Base-by-base conservation (phyloP, 441 rosid species). In the Gossypium davidsonii region DNA sequence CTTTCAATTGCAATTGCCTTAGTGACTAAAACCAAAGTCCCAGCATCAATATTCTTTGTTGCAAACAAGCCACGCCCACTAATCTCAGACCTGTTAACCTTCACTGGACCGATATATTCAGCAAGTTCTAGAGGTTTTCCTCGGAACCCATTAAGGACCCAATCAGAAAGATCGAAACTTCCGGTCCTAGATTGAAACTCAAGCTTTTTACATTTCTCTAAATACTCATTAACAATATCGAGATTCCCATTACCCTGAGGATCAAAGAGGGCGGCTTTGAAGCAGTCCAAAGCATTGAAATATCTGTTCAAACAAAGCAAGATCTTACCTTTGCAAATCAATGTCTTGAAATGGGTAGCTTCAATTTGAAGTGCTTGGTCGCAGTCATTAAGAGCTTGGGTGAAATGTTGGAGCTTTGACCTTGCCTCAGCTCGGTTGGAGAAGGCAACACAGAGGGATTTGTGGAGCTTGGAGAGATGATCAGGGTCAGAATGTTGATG, bases 1-100 rank as follows among this genome's bases (percentile, higher is more conserved):
- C 97, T 94, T 79, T 94, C 97, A 44, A 73, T 79, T 0, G 91
- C 94, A 68, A 91, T 81, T 1, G 93, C 96, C 77, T 83, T 94
- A 0, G 93, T 88, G 59, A 88, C 96, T 42, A 91, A 63, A 52
- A 94, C 10, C 79, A 84, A 76, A 55, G 84, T 77, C 66, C 97
- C 97, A 0, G 84, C 70, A 70, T 87, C 89, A 3, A 91, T 76
- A 51, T 87, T 87, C 90, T 85, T 94, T 2, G 89, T 73, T 1
- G 89, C 93, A 60, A 90, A 94, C 56, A 94, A 71, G 25, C 98
- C 99, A 75, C 98, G 88, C 58, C 99, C 99, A 67, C 94, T 85
- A 51, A 83, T 74, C 59, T 84, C 89, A 34, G 97, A 94, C 73
- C 72, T 85, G 78, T 69, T 86, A 49, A 92, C 84, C 84, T 80